Percentiles rank a stretch among this genome's conserved stretches.
phyloP scores from a whole-genome alignment of 2,329 filamentous ascomycete genomes.

The Tolypocladium pustulatum region DNA sequence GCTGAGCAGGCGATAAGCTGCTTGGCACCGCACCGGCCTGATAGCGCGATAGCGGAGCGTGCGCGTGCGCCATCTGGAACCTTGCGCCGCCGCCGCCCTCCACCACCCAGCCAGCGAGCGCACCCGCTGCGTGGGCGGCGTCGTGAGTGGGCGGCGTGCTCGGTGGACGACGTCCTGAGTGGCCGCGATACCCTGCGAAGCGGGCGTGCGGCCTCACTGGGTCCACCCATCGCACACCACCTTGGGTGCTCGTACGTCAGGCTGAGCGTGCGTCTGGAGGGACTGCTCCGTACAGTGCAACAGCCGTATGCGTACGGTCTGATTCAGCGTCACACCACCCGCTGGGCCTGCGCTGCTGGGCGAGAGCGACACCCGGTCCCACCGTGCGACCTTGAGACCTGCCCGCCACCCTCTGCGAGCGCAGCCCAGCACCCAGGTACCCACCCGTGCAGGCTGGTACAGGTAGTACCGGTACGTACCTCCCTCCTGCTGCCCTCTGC shows the following conservation, averaged over 20 bases:
- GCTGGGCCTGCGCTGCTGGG: neutral
- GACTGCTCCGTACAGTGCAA: neutral
- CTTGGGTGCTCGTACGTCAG: neutral
- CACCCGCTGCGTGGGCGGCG: neutral
- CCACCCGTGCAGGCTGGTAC: too few species aligned
- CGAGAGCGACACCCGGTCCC: neutral
- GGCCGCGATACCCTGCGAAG: neutral
- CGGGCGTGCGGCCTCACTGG: conserved; percentile 1
- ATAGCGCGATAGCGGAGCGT: neutral
- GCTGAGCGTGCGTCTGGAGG: neutral
- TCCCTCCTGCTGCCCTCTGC: neutral
- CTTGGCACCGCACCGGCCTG: neutral
- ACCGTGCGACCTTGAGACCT: neutral
- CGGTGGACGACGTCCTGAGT: neutral
- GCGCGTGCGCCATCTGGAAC: neutral
- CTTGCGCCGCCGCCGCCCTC: neutral
- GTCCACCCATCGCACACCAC: conserved; percentile 1
- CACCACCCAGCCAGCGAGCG: too few species aligned
- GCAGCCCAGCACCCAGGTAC: neutral
- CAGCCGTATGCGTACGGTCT: neutral
- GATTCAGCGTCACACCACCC: neutral
- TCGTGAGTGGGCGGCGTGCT: too few species aligned
- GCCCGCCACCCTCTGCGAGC: too few species aligned
- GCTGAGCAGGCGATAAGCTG: conserved; percentile 1
- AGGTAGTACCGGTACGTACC: neutral